These are phyloP conservation scores for Solanum pimpinellifolium DNA, from an alignment of 257 asterid genomes.

Conservation along the genomic window DNA sequence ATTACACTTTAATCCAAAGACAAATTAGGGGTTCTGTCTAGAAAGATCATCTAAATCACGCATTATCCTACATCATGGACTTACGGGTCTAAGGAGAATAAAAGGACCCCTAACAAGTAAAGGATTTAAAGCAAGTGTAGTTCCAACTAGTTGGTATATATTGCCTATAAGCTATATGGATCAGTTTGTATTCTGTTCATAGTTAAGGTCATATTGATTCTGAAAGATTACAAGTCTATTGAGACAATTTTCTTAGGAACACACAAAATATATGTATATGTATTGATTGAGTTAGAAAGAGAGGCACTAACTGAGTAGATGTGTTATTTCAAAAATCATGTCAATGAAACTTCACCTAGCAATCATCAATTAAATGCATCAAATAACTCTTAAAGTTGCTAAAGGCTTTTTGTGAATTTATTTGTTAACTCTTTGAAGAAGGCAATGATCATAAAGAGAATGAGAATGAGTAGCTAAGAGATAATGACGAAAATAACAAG, in stretches of 20 bases:
- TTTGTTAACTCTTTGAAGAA: background rate
- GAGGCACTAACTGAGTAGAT: background rate
- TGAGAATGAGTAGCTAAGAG: background rate
- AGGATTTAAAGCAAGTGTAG: background rate
- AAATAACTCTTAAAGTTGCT: background rate
- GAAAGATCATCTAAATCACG: background rate
- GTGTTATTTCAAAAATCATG: background rate
- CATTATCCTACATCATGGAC: background rate
- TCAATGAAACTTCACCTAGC: background rate
- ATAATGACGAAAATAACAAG: background rate
- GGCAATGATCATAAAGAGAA: background rate
- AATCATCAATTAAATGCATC: background rate
- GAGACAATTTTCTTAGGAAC: background rate
- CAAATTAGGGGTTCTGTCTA: background rate
- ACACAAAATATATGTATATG: background rate
- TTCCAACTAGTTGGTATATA: background rate
- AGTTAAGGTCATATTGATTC: background rate
- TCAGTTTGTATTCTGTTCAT: background rate
- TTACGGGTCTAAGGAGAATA: background rate
- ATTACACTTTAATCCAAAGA: background rate
- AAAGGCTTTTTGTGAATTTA: background rate
- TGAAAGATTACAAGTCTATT: background rate
- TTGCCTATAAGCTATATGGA: background rate
- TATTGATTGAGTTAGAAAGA: background rate
- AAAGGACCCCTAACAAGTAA: background rate